A percentile compares a stretch with the other conserved stretches of the same genome.
Conservation (phyloP, 1,284 basidiomycete genomes). For the Cryptococcus hybrid region DNA sequence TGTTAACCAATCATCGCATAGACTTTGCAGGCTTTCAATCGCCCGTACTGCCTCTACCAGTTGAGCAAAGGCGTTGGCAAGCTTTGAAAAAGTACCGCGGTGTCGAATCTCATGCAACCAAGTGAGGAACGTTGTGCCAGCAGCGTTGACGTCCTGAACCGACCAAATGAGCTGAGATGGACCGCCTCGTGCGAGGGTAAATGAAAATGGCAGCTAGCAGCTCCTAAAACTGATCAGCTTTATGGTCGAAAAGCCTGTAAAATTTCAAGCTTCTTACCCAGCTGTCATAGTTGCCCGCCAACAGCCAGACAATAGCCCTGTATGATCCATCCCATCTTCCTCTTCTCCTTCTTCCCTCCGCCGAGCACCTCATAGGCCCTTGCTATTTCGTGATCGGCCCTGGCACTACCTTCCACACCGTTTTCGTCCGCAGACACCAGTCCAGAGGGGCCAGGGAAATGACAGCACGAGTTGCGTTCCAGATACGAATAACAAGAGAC, state of each 20-base stretch:
- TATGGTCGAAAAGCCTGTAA: neutral
- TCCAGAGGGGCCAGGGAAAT: constrained; percentile 32
- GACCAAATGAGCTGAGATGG: constrained; percentile 28
- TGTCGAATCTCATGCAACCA: constrained; percentile 51
- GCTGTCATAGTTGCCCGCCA: constrained; percentile 49
- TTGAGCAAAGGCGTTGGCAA: constrained; percentile 36
- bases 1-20: constrained; percentile 39
- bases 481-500: constrained; percentile 32
- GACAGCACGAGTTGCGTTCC: constrained; percentile 39
- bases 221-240: constrained; percentile 25
- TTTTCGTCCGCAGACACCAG: constrained; percentile 4
- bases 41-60: constrained; percentile 35
- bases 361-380: constrained; percentile 42
- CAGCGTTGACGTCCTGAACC: constrained; percentile 25
- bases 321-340: constrained; percentile 30
- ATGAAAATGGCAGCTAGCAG: constrained; percentile 34
- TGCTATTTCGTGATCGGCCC: constrained; percentile 48
- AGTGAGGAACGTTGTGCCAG: constrained; percentile 34
- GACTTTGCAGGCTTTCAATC: constrained; percentile 9
- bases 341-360: constrained; percentile 26
- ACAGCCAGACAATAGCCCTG: constrained; percentile 42
- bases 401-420: neutral
- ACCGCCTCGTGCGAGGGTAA: constrained; percentile 17
- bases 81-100: constrained; percentile 46
- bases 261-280: constrained; percentile 25